phyloP scores from a whole-genome alignment of 2,329 filamentous ascomycete genomes.

The Fusarium napiforme region DNA sequence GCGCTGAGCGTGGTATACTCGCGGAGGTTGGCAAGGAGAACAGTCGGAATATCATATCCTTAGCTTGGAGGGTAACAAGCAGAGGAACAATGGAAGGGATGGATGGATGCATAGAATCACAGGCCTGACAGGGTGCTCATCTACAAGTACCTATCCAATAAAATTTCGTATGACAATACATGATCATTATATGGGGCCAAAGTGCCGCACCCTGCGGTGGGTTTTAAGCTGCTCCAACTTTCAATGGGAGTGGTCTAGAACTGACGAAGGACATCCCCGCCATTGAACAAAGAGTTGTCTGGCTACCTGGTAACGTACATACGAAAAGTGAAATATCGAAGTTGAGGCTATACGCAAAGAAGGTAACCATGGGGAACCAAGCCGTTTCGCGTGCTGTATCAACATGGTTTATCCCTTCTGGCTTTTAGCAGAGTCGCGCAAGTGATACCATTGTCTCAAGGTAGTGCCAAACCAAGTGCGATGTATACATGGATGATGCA shows the following conservation, averaged over 20 bases:
- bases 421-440: conserved; percentile 23
- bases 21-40: conserved; percentile 5
- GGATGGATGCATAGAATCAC: conserved; percentile 18
- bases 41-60: conserved; percentile 24
- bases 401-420: conserved; percentile 16
- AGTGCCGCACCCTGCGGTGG: conserved; percentile 46
- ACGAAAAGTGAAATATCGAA: neutral
- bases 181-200: conserved; percentile 48
- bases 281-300: conserved; percentile 21
- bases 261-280: conserved; percentile 28
- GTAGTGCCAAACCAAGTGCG: conserved; percentile 38
- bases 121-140: conserved; percentile 42
- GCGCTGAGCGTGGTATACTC: neutral
- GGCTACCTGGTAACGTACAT: neutral
- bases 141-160: conserved; percentile 47
- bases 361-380: conserved; percentile 8
- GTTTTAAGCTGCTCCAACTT: conserved; percentile 28
- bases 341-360: neutral
- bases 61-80: conserved; percentile 4
- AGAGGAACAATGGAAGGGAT: conserved; percentile 20
- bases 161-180: conserved; percentile 52
- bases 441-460: conserved; percentile 44
- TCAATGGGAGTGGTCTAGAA: conserved; percentile 41
- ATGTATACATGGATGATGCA: conserved; percentile 22
- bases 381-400: conserved; percentile 24